phyloP scores from a whole-genome alignment of 2,329 filamentous ascomycete genomes.

The Microsporum audouinii region DNA sequence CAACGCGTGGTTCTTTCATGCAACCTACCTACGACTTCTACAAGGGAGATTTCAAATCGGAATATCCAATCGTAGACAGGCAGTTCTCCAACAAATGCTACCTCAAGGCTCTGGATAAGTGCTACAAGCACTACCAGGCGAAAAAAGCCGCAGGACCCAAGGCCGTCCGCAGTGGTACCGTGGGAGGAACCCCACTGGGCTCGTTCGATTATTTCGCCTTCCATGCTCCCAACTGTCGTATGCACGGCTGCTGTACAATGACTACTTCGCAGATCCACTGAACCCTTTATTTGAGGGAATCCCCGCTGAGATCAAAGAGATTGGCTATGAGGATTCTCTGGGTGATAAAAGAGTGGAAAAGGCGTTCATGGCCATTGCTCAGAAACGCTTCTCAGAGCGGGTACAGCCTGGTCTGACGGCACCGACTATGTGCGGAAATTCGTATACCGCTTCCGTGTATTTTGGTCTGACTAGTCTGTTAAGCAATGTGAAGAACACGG shows the following conservation, averaged over 20 bases:
- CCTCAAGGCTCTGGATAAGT: slow-evolving; percentile 59
- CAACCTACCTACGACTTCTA: slow-evolving; percentile 76
- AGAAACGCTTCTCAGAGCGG: slow-evolving; percentile 53
- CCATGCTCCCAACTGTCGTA: slow-evolving; percentile 79
- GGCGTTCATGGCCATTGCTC: background rate
- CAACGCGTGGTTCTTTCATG: slow-evolving; percentile 66
- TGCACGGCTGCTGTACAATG: slow-evolving; percentile 72
- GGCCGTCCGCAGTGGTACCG: slow-evolving; percentile 17
- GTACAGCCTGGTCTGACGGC: slow-evolving; percentile 63
- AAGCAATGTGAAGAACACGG: slow-evolving; percentile 49
- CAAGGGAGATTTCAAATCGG: slow-evolving; percentile 70
- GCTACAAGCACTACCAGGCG: slow-evolving; percentile 70
- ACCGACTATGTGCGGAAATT: slow-evolving; percentile 60
- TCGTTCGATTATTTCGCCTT: slow-evolving; percentile 75
- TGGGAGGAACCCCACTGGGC: slow-evolving; percentile 55
- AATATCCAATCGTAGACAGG: slow-evolving; percentile 70
- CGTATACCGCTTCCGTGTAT: slow-evolving; percentile 52
- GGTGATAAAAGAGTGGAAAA: background rate
- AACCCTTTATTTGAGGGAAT: slow-evolving; percentile 60
- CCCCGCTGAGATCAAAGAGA: slow-evolving; percentile 39
- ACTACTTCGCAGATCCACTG: slow-evolving; percentile 62
- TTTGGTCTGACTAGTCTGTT: slow-evolving; percentile 49
- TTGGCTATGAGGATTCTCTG: background rate
- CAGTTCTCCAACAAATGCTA: slow-evolving; percentile 70
- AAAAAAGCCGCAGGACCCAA: slow-evolving; percentile 48